Evolutionary conservation across 495 filamentous ascomycete species (phyloP), one percentile per base, ranked within the genome.

Genomic region (Aspergillus bertholletiae): DNA sequence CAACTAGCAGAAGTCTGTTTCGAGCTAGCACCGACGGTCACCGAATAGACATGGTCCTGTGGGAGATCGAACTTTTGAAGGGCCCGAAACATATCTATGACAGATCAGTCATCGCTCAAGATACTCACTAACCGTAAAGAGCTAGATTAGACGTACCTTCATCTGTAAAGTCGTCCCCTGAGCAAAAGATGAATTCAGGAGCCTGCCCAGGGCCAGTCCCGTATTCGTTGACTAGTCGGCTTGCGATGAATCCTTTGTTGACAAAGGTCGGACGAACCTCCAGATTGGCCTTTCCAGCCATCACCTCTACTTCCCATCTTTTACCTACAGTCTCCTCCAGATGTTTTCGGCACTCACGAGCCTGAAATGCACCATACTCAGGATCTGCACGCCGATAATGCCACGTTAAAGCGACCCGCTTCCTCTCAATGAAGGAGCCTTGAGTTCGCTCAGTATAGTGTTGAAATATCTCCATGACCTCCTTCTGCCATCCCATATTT

Each of bases 231-330:
- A 96, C 81, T 30, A 98, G 77, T 13, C 82, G 80, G 64, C 88
- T 92, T 12, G 83, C 88, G 52, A 96, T 96, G 72, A 91, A 90
- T 1, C 94, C 94, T 70, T 97, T 98, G 76, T 96, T 97, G 69
- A 98, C 88, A 63, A 92, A 92, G 1, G 80, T 90, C n/a, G 92
- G 92, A 13, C 94, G 84, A n/a, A 96, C 91, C 67, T 97, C 94
- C 7, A 97, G 78, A 62, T 97, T 96, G 48, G 92, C 92, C 68
- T 97, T 98, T 46, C 94, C 94, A 0, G 85, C 78, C 88, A 96
- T 97, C 39, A 97, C 90, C 62, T 96, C 92, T 11, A 97, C 89
- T 44, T 92, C 89, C 80, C 84, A 95, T 24, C 82, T 82, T 63
- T 83, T 85, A 43, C 74, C 84, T 7, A 96, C 86, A 0, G 84